Conservation (phyloP, 2,329 filamentous ascomycete genomes). For the Ceratocystis smalleyi region DNA sequence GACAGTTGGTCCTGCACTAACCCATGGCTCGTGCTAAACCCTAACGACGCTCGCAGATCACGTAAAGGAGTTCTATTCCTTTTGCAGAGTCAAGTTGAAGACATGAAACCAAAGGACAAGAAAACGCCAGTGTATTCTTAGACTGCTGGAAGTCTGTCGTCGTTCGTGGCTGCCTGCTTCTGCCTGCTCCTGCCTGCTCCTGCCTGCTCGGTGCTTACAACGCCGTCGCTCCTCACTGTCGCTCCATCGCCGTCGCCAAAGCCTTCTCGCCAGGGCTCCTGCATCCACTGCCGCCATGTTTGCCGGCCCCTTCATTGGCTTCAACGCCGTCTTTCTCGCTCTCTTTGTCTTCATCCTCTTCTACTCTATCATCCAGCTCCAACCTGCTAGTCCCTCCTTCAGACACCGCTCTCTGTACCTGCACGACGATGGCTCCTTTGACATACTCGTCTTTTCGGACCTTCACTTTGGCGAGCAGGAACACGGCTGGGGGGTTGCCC, state of each 20-base stretch:
- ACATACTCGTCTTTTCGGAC: slow-evolving; percentile 49
- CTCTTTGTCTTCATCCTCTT: slow-evolving; percentile 6
- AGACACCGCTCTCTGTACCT: not conserved
- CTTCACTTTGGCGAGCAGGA: slow-evolving; percentile 56
- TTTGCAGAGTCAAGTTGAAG: too few relatives aligned
- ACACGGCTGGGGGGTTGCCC: slow-evolving; percentile 32
- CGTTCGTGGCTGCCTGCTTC: not conserved
- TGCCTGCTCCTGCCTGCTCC: not conserved
- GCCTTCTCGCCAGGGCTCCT: not conserved
- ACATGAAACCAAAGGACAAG: too few relatives aligned
- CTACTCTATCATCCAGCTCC: slow-evolving; percentile 1
- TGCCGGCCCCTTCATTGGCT: not conserved
- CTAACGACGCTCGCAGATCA: not conserved
- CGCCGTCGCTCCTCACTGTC: too few relatives aligned
- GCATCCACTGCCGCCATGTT: not conserved
- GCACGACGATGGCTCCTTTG: slow-evolving; percentile 30
- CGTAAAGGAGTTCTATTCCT: too few relatives aligned
- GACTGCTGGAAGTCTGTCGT: not conserved
- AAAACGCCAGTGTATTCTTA: not conserved
- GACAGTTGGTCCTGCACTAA: not conserved
- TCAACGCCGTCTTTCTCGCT: slow-evolving; percentile 5
- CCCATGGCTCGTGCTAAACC: not conserved
- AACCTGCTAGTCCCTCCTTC: slow-evolving; percentile 7
- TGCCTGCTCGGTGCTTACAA: not conserved
- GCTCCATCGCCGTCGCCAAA: too few relatives aligned